Evolutionary conservation across 2,329 filamentous ascomycete species (phyloP), one percentile per base, ranked within the genome.

Genomic region (Juglanconis sp.): DNA sequence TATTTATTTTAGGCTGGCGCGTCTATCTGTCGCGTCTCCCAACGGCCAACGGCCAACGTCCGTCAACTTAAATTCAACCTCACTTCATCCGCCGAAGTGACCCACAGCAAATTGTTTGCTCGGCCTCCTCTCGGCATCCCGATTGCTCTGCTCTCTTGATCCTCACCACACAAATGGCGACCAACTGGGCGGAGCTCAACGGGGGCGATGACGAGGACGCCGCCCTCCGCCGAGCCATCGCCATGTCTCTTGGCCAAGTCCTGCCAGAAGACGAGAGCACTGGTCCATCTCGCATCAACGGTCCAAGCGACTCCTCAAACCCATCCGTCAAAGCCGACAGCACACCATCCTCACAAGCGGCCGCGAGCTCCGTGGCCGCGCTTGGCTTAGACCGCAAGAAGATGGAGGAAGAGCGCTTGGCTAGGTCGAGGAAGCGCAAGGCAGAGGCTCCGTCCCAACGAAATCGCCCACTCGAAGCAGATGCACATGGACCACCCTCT

Each of bases 371-470:
- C 5, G 56, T 58, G 61, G 38, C 79, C 0, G 66, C 85, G 0
- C 68, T 82, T 4, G 81, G 82, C 3, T 73, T 96, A 1, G 84
- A 96, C 75, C 84, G 93, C 40, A 91, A 87, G 73, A 83, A 86
- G 56, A 95, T 96, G 91, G 94, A 97, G 72, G 80, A 87, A 68
- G 92, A 96, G 70, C 86, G 94, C 46, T 81, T 96, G 13, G 87
- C 85, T 30, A 83, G 93, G 66, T 72, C 87, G 44, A 80, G 81
- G 48, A 90, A 93, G 72, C 82, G 71, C 24, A 72, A 71, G 50
- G 68, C 65, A 5, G 47, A 63, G 7, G 34, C 38, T n/a, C 13
- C 35, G 32, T 32, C 52, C 36, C 30, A 52, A 36, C n/a, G 10
- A 9, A n/a, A 2, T 31, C 34, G 47, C 11, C 13, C 24, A 36